Conservation (phyloP, 306 rosid species). For the Lupinus albus region DNA sequence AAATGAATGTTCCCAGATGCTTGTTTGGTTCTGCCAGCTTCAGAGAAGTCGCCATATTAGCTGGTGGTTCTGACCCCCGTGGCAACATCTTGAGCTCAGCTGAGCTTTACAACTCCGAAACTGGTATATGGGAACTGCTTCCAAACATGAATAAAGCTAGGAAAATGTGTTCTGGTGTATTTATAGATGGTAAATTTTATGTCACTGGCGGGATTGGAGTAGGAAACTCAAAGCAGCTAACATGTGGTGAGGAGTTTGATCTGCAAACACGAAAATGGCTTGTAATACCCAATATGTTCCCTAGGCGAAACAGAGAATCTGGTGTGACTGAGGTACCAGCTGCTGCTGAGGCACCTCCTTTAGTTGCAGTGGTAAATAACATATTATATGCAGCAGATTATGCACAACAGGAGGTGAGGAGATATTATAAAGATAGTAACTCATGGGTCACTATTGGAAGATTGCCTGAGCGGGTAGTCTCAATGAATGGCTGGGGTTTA, state of each 20-base stretch:
- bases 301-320: conserved; percentile 47
- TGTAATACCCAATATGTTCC: conserved; percentile 72
- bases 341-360: conserved; percentile 73
- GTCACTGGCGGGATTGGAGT: conserved; percentile 69
- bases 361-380: conserved; percentile 74
- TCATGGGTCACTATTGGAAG: conserved; percentile 55
- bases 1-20: conserved; percentile 73
- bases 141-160: conserved; percentile 75
- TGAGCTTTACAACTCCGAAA: conserved; percentile 74
- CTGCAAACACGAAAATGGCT: conserved; percentile 58
- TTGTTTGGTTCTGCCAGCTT: conserved; percentile 77
- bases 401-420: conserved; percentile 56
- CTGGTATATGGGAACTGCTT: conserved; percentile 56
- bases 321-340: conserved; percentile 46
- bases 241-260: conserved; percentile 73
- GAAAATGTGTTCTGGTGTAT: conserved; percentile 74
- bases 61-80: conserved; percentile 74
- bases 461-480: conserved; percentile 60
- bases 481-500: conserved; percentile 76
- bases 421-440: conserved; percentile 52
- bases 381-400: conserved; percentile 70
- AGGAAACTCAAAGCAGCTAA: conserved; percentile 45
- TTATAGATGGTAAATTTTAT: conserved; percentile 64
- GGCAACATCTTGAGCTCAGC: conserved; percentile 65
- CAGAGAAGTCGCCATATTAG: conserved; percentile 69